A percentile compares a stretch with the other conserved stretches of the same genome.
Evolutionary conservation across 495 filamentous ascomycete species (phyloP).

Genomic region (Aspergillus hancockii): DNA sequence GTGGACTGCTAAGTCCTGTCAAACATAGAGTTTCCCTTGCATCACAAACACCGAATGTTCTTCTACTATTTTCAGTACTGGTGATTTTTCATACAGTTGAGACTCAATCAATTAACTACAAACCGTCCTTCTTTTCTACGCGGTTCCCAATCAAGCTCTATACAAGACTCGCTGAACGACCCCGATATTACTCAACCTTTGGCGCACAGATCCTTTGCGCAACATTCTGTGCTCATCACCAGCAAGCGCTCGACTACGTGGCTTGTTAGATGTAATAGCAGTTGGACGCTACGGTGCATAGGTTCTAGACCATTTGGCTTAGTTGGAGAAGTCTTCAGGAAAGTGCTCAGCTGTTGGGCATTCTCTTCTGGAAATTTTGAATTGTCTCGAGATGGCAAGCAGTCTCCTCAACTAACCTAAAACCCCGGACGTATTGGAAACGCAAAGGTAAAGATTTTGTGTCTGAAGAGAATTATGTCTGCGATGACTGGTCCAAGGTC

Average conservation of each 20-base stretch:
- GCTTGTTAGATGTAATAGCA: neutral
- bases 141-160: neutral
- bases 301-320: neutral
- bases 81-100: neutral
- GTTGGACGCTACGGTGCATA: neutral
- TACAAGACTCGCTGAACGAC: neutral
- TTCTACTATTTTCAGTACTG: neutral
- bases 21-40: conserved; percentile 1
- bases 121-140: neutral
- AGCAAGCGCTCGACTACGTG: neutral
- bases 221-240: neutral
- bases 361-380: neutral
- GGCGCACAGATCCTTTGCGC: neutral
- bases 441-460: conserved; percentile 4
- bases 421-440: conserved; percentile 12
- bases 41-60: neutral
- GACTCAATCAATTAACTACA: neutral
- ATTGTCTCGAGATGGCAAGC: conserved; percentile 23
- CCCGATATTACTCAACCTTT: neutral
- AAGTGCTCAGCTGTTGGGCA: neutral
- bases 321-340: neutral
- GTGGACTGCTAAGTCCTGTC: conserved; percentile 4
- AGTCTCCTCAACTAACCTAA: conserved; percentile 9
- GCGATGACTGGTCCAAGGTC: conserved; percentile 50
- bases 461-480: conserved; percentile 26